phyloP scores from a whole-genome alignment of 345 rosid genomes.

The Eutrema yunnanense region DNA sequence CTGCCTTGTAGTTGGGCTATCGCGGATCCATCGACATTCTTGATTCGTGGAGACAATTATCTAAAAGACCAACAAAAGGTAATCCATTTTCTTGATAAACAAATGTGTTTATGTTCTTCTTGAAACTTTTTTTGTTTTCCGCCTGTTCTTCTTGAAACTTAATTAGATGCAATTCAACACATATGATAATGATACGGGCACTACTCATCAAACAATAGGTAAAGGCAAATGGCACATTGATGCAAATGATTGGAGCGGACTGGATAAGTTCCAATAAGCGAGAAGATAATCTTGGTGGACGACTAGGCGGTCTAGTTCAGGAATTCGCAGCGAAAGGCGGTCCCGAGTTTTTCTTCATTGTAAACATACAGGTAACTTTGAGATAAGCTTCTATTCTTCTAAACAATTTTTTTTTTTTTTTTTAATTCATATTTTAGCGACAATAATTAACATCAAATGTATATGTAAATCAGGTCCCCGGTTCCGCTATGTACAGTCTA shows the following conservation, averaged over 20 bases:
- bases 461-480: slow-evolving; percentile 53
- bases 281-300: slow-evolving; percentile 74
- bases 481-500: slow-evolving; percentile 49
- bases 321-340: slow-evolving; percentile 48
- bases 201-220: slow-evolving; percentile 30
- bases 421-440: neutral
- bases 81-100: neutral
- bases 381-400: neutral
- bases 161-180: neutral
- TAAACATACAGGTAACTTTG: slow-evolving; percentile 61
- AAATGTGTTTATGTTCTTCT: neutral
- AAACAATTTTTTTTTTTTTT: neutral
- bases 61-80: slow-evolving; percentile 70
- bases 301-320: slow-evolving; percentile 66
- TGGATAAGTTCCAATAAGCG: slow-evolving; percentile 73
- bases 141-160: neutral
- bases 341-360: slow-evolving; percentile 77
- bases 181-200: neutral
- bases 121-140: neutral
- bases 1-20: slow-evolving; percentile 68
- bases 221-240: slow-evolving; percentile 62
- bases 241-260: slow-evolving; percentile 94
- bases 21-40: slow-evolving; percentile 69
- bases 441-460: neutral
- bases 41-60: slow-evolving; percentile 75